Conservation (phyloP, 352 stramenopile species). For the Phytopythium kandeliae region DNA sequence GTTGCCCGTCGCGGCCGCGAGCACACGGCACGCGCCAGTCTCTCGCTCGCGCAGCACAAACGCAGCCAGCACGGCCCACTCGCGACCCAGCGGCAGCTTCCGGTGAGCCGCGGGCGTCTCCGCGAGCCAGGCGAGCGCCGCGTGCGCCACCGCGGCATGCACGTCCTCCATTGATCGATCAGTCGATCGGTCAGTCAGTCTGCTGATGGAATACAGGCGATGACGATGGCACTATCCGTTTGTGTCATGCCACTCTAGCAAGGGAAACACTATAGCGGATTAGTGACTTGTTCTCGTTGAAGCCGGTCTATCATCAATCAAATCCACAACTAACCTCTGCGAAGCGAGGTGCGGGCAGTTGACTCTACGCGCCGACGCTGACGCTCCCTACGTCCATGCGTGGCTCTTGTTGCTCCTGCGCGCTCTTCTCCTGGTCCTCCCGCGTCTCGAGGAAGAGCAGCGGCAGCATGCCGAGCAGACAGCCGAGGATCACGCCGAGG, state of each 20-base stretch:
- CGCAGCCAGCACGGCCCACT: conserved; percentile 65
- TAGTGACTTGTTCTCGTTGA: background rate
- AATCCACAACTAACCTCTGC: no score
- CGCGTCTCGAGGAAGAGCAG: conserved; percentile 76
- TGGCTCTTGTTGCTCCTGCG: background rate
- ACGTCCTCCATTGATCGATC: background rate
- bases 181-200: no score
- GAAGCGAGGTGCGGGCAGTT: no score
- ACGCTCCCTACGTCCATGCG: background rate
- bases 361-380: background rate
- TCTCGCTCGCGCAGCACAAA: conserved; percentile 32
- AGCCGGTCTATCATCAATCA: no score
- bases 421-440: conserved; percentile 10
- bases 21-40: conserved; percentile 27
- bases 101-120: conserved; percentile 41
- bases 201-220: background rate
- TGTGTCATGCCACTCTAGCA: background rate
- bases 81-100: conserved; percentile 31
- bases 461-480: conserved; percentile 67
- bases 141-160: conserved; percentile 23
- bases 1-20: conserved; percentile 58
- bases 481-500: conserved; percentile 71
- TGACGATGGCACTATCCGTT: background rate
- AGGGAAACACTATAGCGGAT: background rate
- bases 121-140: conserved; percentile 61